A percentile compares a stretch with the other conserved stretches of the same genome.
These are phyloP conservation scores for Vitis amurensis DNA, from an alignment of 164 flowering plant species.

Conservation along the genomic window DNA sequence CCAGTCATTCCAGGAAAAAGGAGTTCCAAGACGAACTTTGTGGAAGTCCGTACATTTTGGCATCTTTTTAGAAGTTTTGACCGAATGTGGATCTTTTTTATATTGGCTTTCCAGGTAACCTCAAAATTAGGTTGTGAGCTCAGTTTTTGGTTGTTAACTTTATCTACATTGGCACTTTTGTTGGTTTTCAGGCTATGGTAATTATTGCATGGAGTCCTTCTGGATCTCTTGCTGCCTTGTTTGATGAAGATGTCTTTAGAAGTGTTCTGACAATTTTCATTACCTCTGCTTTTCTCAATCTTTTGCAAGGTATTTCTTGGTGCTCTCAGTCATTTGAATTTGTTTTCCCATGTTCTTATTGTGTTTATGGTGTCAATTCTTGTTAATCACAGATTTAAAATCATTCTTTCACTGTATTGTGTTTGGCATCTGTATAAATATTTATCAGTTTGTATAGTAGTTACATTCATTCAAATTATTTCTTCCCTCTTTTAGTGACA, in stretches of 20 bases:
- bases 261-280: constrained; percentile 77
- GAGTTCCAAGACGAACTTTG: constrained; percentile 94
- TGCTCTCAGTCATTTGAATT: neutral
- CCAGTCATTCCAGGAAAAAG: constrained; percentile 57
- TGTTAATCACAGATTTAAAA: neutral
- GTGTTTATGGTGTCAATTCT: neutral
- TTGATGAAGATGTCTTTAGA: constrained; percentile 65
- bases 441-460: constrained; percentile 5
- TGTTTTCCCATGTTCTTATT: neutral
- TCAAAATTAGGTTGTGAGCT: neutral
- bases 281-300: constrained; percentile 75
- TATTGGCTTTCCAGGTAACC: constrained; percentile 86
- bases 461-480: neutral
- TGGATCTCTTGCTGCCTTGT: constrained; percentile 59
- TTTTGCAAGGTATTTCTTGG: constrained; percentile 62
- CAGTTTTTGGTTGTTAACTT: neutral
- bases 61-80: constrained; percentile 95
- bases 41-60: constrained; percentile 94
- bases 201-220: constrained; percentile 85
- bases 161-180: neutral
- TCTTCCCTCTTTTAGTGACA: neutral
- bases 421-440: neutral
- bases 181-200: constrained; percentile 78
- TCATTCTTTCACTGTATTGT: neutral
- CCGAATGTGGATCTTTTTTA: constrained; percentile 94